phyloP scores from a whole-genome alignment of 169 alveolate genomes.

The Plasmodium cynomolgi region DNA sequence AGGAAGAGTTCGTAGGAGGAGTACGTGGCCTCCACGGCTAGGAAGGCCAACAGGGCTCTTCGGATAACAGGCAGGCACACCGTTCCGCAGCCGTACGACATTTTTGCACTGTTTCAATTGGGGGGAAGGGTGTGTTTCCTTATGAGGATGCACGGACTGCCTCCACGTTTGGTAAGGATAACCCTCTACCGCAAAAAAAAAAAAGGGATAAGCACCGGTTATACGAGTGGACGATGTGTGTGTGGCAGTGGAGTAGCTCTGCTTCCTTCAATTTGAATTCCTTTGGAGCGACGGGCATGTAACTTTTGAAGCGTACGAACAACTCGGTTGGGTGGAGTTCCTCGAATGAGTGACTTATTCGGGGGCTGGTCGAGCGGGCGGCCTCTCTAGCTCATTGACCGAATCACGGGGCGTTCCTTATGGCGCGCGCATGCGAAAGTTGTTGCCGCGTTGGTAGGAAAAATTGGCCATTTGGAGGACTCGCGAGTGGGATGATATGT shows the following conservation, averaged over 20 bases:
- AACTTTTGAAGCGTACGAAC: background rate
- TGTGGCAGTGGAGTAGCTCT: background rate
- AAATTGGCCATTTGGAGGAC: background rate
- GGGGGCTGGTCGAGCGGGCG: background rate
- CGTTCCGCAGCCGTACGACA: slow-evolving; percentile 68
- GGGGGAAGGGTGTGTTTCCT: background rate
- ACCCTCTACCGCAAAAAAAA: too few species aligned
- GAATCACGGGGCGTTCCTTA: background rate
- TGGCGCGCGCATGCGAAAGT: background rate
- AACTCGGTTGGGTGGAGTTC: background rate
- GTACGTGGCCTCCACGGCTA: slow-evolving; percentile 49
- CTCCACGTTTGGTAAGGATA: background rate
- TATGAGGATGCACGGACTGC: background rate
- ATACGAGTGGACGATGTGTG: background rate
- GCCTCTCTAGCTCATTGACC: background rate
- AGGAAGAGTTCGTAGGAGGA: slow-evolving; percentile 17
- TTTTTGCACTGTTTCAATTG: background rate
- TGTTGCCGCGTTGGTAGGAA: background rate
- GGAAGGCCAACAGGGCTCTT: slow-evolving; percentile 40
- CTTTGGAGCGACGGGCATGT: background rate
- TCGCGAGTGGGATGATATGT: background rate
- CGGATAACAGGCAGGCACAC: slow-evolving; percentile 52
- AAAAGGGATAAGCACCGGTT: background rate
- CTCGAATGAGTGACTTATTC: background rate
- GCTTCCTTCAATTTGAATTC: background rate